These are phyloP conservation scores for Chaetomium fimeti DNA, from an alignment of 495 filamentous ascomycete genomes.

Conservation along the genomic window DNA sequence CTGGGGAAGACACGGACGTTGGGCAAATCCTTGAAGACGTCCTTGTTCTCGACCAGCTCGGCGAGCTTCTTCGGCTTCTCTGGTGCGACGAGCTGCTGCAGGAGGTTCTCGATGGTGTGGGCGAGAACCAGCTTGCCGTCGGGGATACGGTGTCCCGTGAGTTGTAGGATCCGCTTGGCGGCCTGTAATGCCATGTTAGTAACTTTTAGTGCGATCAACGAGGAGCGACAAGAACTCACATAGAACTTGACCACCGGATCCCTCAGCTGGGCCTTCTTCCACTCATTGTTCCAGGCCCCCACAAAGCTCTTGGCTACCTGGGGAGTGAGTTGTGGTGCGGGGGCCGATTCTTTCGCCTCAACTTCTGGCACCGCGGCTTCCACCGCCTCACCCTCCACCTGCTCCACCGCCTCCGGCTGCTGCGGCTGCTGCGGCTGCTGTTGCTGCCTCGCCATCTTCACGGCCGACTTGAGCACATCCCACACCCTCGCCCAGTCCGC, in stretches of 20 bases:
- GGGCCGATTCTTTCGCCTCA: constrained; percentile 1
- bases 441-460: constrained; percentile 17
- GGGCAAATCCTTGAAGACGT: constrained; percentile 51
- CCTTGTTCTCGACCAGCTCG: constrained; percentile 44
- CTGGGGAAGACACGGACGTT: constrained; percentile 67
- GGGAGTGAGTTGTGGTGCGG: constrained; percentile 16
- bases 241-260: constrained; percentile 69
- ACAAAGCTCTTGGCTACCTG: constrained; percentile 34
- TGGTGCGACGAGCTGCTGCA: constrained; percentile 52
- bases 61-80: constrained; percentile 59
- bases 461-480: constrained; percentile 10
- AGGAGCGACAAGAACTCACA: constrained; percentile 38
- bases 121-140: constrained; percentile 61
- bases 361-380: neutral
- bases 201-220: neutral
- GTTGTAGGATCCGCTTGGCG: constrained; percentile 71
- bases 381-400: neutral
- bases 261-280: constrained; percentile 55
- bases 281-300: constrained; percentile 46
- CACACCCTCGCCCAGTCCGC: constrained; percentile 12
- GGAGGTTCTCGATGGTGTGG: constrained; percentile 54
- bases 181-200: constrained; percentile 48
- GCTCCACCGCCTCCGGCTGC: neutral
- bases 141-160: constrained; percentile 70
- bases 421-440: constrained; percentile 8